These are phyloP conservation scores for Phialophora chinensis DNA, from an alignment of 2,329 filamentous ascomycete species.

Conservation along the genomic window DNA sequence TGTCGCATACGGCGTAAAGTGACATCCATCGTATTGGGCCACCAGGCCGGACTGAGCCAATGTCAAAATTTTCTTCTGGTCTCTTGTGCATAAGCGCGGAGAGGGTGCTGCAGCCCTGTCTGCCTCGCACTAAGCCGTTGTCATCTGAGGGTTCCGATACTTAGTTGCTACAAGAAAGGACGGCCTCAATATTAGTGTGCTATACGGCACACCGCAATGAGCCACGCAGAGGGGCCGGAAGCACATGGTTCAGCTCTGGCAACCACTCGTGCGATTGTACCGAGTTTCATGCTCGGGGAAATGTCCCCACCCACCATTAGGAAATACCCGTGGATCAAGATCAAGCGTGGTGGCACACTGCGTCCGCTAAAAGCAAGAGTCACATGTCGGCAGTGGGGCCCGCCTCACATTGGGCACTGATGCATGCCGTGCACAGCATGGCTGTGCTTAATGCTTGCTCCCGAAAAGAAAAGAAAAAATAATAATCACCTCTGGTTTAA, in stretches of 20 bases:
- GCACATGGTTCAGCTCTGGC: neutral
- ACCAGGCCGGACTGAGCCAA: slow-evolving; percentile 3
- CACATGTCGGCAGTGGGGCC: slow-evolving; percentile 14
- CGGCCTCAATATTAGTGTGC: neutral
- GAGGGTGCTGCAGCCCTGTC: slow-evolving; percentile 16
- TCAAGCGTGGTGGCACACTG: slow-evolving; percentile 3
- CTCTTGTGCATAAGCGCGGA: slow-evolving; percentile 26
- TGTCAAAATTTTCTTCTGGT: slow-evolving; percentile 8
- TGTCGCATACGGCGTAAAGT: neutral
- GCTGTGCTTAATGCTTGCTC: slow-evolving; percentile 7
- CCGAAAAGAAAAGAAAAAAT: neutral
- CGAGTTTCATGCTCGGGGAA: neutral
- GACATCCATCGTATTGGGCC: slow-evolving; percentile 19
- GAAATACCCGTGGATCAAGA: slow-evolving; percentile 1
- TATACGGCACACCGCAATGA: neutral
- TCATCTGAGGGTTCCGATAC: neutral
- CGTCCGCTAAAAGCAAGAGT: slow-evolving; percentile 1
- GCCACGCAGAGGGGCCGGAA: neutral
- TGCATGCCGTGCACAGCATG: slow-evolving; percentile 25
- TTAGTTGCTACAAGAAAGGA: neutral
- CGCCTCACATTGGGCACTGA: slow-evolving; percentile 36
- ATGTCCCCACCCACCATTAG: neutral
- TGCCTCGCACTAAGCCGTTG: neutral
- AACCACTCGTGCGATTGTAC: neutral
- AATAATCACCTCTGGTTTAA: neutral